A percentile compares a stretch with the other conserved stretches of the same genome.
phyloP scores from a whole-genome alignment of 2,329 filamentous ascomycete genomes.

The Lasiodiplodia sp. region DNA sequence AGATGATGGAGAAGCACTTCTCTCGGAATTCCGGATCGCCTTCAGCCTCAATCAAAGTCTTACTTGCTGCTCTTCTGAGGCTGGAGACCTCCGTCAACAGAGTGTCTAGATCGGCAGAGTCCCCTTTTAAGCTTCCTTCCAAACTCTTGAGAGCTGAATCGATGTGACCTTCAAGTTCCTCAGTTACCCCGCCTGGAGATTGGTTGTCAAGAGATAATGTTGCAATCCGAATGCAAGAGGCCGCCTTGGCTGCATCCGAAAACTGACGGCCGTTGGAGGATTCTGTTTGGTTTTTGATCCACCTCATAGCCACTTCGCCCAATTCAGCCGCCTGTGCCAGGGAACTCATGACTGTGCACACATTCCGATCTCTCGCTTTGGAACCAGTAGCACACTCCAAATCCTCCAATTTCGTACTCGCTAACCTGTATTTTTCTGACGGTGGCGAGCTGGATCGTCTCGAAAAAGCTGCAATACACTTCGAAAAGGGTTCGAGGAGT shows the following conservation, averaged over 20 bases:
- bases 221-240: slow-evolving; percentile 39
- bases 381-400: background rate
- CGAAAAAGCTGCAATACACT: slow-evolving; percentile 68
- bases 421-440: slow-evolving; percentile 50
- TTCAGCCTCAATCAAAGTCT: slow-evolving; percentile 35
- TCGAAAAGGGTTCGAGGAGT: slow-evolving; percentile 69
- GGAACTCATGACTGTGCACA: slow-evolving; percentile 38
- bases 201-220: slow-evolving; percentile 42
- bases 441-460: slow-evolving; percentile 56
- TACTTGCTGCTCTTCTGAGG: slow-evolving; percentile 37
- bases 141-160: slow-evolving; percentile 39
- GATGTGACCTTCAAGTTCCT: slow-evolving; percentile 35
- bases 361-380: slow-evolving; percentile 25
- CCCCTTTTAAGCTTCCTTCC: slow-evolving; percentile 41
- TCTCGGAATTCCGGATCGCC: slow-evolving; percentile 19
- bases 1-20: slow-evolving; percentile 36
- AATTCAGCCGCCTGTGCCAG: slow-evolving; percentile 46
- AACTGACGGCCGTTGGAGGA: slow-evolving; percentile 32
- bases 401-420: slow-evolving; percentile 14
- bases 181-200: slow-evolving; percentile 35
- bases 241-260: slow-evolving; percentile 39
- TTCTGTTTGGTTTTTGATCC: slow-evolving; percentile 35
- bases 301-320: slow-evolving; percentile 44
- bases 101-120: slow-evolving; percentile 43
- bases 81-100: slow-evolving; percentile 42